Conservation (phyloP, 2,329 filamentous ascomycete genomes). For the Pestalotiopsis sp. region DNA sequence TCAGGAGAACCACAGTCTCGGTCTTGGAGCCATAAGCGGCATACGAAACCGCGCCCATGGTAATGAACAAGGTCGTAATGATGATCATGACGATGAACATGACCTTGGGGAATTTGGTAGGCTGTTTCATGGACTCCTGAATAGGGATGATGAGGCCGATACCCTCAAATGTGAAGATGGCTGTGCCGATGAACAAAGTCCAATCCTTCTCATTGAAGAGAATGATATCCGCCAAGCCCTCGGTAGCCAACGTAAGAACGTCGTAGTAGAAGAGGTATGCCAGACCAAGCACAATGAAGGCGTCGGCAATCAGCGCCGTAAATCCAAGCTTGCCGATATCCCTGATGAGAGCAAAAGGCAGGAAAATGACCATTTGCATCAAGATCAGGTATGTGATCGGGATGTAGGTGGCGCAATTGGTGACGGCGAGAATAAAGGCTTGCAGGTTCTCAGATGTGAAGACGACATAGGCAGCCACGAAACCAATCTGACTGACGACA, state of each 20-base stretch:
- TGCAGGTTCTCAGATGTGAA: conserved; percentile 96
- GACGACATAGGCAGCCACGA: conserved; percentile 93
- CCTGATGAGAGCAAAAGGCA: conserved; percentile 89
- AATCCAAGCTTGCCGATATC: conserved; percentile 98
- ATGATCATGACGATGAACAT: conserved; percentile 91
- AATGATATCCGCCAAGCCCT: conserved; percentile 82
- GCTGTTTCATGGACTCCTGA: conserved; percentile 93
- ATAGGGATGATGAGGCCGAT: conserved; percentile 98
- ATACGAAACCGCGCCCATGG: conserved; percentile 91
- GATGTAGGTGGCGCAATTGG: conserved; percentile 82
- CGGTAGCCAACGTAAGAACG: conserved; percentile 74
- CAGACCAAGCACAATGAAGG: conserved; percentile 90
- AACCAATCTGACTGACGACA: conserved; percentile 92
- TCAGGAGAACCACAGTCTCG: conserved; percentile 94
- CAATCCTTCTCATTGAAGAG: conserved; percentile 90
- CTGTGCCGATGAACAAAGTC: conserved; percentile 98
- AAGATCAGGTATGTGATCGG: conserved; percentile 88
- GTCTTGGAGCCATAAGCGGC: conserved; percentile 94
- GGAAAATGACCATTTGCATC: conserved; percentile 92
- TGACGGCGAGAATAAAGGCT: conserved; percentile 90
- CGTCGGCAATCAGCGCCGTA: conserved; percentile 89
- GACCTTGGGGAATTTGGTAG: conserved; percentile 86
- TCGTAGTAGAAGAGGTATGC: conserved; percentile 97
- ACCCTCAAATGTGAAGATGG: conserved; percentile 98
- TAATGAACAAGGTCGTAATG: conserved; percentile 87